Conservation (phyloP, 495 filamentous ascomycete species). For the Neurospora intermedia region DNA sequence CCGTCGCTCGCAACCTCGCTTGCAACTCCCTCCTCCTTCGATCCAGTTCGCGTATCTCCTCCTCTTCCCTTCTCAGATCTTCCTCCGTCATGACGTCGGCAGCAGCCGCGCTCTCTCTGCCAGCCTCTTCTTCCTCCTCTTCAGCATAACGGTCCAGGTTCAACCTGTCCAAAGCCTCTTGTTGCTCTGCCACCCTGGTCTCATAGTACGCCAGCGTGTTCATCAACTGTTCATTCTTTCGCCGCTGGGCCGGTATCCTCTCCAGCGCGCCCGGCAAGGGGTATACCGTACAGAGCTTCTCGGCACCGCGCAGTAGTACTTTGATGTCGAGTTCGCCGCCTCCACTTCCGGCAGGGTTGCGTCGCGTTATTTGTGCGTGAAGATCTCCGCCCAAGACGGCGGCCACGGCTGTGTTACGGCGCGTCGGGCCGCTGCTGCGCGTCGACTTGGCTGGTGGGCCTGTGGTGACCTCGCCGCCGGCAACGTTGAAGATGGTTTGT, state of each 20-base stretch:
- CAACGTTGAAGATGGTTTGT: slow-evolving; percentile 46
- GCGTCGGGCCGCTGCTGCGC: slow-evolving; percentile 24
- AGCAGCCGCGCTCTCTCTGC: slow-evolving; percentile 27
- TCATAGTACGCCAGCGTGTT: slow-evolving; percentile 73
- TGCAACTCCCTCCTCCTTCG: slow-evolving; percentile 67
- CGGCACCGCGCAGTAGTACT: slow-evolving; percentile 72
- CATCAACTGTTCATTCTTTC: slow-evolving; percentile 59
- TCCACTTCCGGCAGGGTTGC: slow-evolving; percentile 11
- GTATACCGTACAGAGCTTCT: slow-evolving; percentile 86
- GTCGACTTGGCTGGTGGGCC: slow-evolving; percentile 26
- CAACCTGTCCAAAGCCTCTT: slow-evolving; percentile 60
- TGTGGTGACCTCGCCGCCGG: slow-evolving; percentile 43
- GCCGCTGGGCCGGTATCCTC: slow-evolving; percentile 59
- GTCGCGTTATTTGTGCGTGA: slow-evolving; percentile 65
- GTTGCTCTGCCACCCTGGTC: slow-evolving; percentile 64
- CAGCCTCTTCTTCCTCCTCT: slow-evolving; percentile 32
- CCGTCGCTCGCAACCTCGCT: slow-evolving; percentile 67
- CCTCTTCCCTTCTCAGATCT: slow-evolving; percentile 65
- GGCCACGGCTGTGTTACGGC: slow-evolving; percentile 76
- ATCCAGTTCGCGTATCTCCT: slow-evolving; percentile 69
- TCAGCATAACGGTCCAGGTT: slow-evolving; percentile 43
- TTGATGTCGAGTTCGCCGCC: slow-evolving; percentile 74
- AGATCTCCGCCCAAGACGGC: slow-evolving; percentile 81
- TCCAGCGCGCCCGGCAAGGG: slow-evolving; percentile 73
- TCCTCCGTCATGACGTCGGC: slow-evolving; percentile 54